Evolutionary conservation across 2,329 filamentous ascomycete species (phyloP).

Genomic region (Phaeosphaeriaceae sp.): DNA sequence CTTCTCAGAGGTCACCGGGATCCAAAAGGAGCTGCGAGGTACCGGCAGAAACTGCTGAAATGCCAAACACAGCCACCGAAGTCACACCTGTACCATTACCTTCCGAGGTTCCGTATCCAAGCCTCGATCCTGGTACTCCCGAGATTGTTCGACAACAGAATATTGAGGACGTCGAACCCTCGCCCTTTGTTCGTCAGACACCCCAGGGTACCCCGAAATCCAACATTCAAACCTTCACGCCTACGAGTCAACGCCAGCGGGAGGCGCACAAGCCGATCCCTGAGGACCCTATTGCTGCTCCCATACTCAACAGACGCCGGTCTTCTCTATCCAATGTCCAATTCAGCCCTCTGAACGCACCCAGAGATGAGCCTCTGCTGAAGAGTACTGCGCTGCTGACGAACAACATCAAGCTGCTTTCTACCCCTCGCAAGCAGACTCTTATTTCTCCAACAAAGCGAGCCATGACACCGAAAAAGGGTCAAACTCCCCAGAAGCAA

Average conservation of each 20-base stretch:
- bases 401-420: constrained; percentile 56
- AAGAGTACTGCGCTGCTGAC: constrained; percentile 45
- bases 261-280: constrained; percentile 28
- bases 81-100: constrained; percentile 35
- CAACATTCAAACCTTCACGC: constrained; percentile 27
- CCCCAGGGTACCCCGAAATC: constrained; percentile 27
- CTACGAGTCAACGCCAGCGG: constrained; percentile 21
- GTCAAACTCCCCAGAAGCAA: constrained; percentile 47
- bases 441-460: constrained; percentile 52
- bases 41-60: constrained; percentile 9
- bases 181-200: constrained; percentile 40
- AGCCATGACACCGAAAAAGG: constrained; percentile 45
- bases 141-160: constrained; percentile 33
- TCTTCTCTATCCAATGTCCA: constrained; percentile 44
- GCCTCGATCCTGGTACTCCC: constrained; percentile 36
- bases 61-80: constrained; percentile 20
- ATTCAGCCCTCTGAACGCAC: constrained; percentile 42
- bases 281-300: constrained; percentile 42
- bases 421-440: constrained; percentile 57
- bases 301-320: constrained; percentile 43
- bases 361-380: constrained; percentile 36
- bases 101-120: constrained; percentile 27
- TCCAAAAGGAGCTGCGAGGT: constrained; percentile 15
- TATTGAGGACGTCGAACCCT: constrained; percentile 43
- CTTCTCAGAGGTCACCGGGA: constrained; percentile 32